Base-by-base conservation (phyloP, 768 basidiomycete species). In the Pleurotus salmoneostramineus region DNA sequence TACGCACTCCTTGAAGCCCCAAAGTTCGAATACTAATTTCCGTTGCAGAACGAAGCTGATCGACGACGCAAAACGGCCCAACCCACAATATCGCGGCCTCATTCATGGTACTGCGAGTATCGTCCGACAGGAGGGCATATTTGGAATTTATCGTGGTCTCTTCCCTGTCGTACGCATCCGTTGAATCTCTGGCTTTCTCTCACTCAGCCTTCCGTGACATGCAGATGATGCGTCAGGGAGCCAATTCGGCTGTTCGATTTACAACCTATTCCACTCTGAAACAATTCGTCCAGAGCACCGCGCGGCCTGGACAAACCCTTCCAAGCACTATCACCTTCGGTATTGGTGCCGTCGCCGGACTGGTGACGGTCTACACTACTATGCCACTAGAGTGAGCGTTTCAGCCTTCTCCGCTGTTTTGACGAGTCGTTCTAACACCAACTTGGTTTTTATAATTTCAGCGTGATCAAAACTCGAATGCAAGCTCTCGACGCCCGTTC, bases 391-490 rank as follows among this genome's bases (percentile, higher is more conserved):
- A 93, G 89, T 89, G 48, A 48, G 83, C 76, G 43, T 49, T 58
- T 49, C 44, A 40, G 11, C 33, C 15, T 11, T 3, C 36, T 15
- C n/a, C 5, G 31, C 10, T 1, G 37, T 10, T 1, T 27, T 40
- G 15, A 7, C 40, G 15, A 35, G n/a, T n/a, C 40, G n/a, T 6
- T 46, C n/a, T 32, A 7, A 44, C 27, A 21, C 40, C 32, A 21
- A 45, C 42, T 10, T 45, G 21, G n/a, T n/a, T 47, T 51, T 21
- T 14, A 27, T 31, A 32, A 32, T 56, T 2, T 58, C 60, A 96
- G 94, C 67, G 95, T 98, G 33, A 84, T 98, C 72, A 99, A 98
- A 74, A 98, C 97, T 8, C 85, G 96, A 27, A 99, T 98, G 97
- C 97, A 99, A 71, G 88, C 93, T 4, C 79, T 99, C 7, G 82